Evolutionary conservation across 192 early-diverging fungal genomes (phyloP).

Genomic region (Helicostylum pulchrum): DNA sequence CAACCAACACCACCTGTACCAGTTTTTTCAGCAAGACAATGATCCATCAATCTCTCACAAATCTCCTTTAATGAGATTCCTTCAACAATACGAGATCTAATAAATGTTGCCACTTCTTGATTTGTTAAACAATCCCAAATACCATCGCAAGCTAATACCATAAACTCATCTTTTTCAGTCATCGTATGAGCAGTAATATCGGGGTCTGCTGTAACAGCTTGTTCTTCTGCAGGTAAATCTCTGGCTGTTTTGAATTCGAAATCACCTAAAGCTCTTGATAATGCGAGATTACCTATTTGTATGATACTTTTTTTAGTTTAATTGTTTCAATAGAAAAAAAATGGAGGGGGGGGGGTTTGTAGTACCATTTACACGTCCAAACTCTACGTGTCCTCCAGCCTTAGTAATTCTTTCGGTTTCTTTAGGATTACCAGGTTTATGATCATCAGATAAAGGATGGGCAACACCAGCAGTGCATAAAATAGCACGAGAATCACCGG

Average conservation of each 20-base stretch:
- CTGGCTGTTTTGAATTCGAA: slow-evolving; percentile 93
- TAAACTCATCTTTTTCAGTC: slow-evolving; percentile 75
- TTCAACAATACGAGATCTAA: slow-evolving; percentile 66
- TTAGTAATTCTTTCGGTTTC: slow-evolving; percentile 80
- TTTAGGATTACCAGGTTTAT: slow-evolving; percentile 84
- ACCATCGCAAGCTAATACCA: slow-evolving; percentile 95
- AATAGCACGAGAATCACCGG: slow-evolving; percentile 92
- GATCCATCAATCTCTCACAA: slow-evolving; percentile 87
- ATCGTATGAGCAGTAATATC: slow-evolving; percentile 67
- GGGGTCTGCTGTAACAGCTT: slow-evolving; percentile 89
- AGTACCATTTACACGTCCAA: slow-evolving; percentile 92
- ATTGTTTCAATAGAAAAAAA: neutral
- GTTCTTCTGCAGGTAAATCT: slow-evolving; percentile 72
- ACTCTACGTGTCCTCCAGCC: slow-evolving; percentile 95
- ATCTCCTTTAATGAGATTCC: slow-evolving; percentile 59
- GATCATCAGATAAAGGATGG: slow-evolving; percentile 77
- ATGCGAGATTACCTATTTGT: slow-evolving; percentile 74
- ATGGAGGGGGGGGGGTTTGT: neutral
- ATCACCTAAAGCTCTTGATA: slow-evolving; percentile 94
- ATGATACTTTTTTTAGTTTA: neutral
- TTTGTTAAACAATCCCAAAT: slow-evolving; percentile 95
- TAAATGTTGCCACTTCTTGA: slow-evolving; percentile 86
- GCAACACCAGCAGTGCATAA: slow-evolving; percentile 68
- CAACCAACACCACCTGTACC: slow-evolving; percentile 90
- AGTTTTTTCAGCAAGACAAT: slow-evolving; percentile 83